Conservation (phyloP, 371 early-diverging fungal genomes). For the Cladochytrium tenue region DNA sequence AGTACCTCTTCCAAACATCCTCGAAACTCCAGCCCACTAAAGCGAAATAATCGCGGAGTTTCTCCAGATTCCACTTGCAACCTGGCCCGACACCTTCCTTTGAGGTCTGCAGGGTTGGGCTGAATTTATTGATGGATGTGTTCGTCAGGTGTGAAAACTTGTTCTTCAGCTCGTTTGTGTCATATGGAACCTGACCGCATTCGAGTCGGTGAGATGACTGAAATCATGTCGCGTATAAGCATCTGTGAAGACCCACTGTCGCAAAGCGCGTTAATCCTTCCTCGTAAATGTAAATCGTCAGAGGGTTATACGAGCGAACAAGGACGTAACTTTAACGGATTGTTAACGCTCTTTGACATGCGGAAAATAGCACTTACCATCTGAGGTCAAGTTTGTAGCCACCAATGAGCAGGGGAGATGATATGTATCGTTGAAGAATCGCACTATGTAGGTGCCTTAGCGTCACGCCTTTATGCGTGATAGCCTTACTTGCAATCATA, state of each 20-base stretch:
- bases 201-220: too few relatives aligned
- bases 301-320: slow-evolving; percentile 37
- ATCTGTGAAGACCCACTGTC: slow-evolving; percentile 38
- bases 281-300: slow-evolving; percentile 43
- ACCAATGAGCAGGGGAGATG: slow-evolving; percentile 41
- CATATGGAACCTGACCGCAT: slow-evolving; percentile 27
- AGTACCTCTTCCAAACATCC: slow-evolving; percentile 35
- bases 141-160: slow-evolving; percentile 46
- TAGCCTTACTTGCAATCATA: slow-evolving; percentile 43
- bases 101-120: slow-evolving; percentile 29
- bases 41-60: slow-evolving; percentile 30
- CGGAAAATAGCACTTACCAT: slow-evolving; percentile 27
- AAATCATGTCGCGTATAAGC: too few relatives aligned
- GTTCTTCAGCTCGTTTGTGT: slow-evolving; percentile 25
- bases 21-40: slow-evolving; percentile 18
- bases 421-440: slow-evolving; percentile 43
- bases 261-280: slow-evolving; percentile 50
- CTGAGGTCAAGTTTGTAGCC: slow-evolving; percentile 52
- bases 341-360: neutral
- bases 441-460: too few relatives aligned
- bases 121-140: slow-evolving; percentile 50
- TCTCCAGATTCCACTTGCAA: slow-evolving; percentile 42
- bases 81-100: slow-evolving; percentile 44
- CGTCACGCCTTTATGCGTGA: too few relatives aligned
- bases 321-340: slow-evolving; percentile 36